Base-by-base conservation (phyloP, 169 alveolate genomes). In the Plasmodium vinckei region DNA sequence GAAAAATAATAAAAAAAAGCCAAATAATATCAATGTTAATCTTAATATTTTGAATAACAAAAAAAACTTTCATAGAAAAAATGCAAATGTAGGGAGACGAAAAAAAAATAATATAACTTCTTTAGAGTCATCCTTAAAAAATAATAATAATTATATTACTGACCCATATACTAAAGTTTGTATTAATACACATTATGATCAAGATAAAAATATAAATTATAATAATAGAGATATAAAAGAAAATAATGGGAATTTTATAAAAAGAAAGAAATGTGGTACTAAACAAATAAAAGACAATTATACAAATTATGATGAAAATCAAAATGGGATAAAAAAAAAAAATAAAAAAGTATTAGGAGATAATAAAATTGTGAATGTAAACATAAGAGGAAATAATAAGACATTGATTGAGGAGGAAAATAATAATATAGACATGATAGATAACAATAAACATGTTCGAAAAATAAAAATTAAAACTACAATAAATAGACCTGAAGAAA, bases 381-480 rank as follows among this genome's bases (percentile, higher is more conserved):
- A 33, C 42, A 33, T 33, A 33, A 33, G 42, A 33, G 42, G 59
- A 4, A 0, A 51, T 51, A 51, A 6, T 51, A n/a, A 51, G n/a
- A 9, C 21, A 3, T n/a, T 12, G 9, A 51, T 12, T 51, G 17
- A 51, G 4, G 5, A 51, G 9, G 17, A 51, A 12, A 51, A n/a
- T n/a, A 51, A 13, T 12, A 51, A n/a, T 51, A 51, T 13, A 27
- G 42, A 39, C 10, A 46, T 17, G 54, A 9, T 13, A 42, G 12
- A 56, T 15, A 61, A 4, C n/a, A 27, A 44, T 13, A 51, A 77
- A 68, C 27, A 65, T 17, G 10, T 67, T 47, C 65, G 56, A 54
- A 12, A 42, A 19, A 69, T 82, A 27, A 33, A 61, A 65, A 56
- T 82, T 13, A 82, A 82, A 56, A 82, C 90, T 33, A 61, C 68